Conservation (phyloP, 2,329 filamentous ascomycete genomes). For the Fusarium mexicanum region DNA sequence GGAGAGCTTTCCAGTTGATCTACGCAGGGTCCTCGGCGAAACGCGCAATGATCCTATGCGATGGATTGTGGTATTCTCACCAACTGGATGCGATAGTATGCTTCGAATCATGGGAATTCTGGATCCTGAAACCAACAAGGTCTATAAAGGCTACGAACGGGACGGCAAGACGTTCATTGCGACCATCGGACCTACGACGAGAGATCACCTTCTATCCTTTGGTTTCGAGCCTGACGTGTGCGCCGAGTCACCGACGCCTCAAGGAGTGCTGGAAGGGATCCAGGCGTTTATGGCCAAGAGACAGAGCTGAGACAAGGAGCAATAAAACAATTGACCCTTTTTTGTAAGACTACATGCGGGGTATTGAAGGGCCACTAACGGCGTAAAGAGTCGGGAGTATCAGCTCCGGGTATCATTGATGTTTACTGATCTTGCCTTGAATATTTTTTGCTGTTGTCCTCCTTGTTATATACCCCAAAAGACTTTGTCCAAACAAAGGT, state of each 20-base stretch:
- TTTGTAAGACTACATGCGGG: background rate
- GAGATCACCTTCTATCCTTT: slow-evolving; percentile 76
- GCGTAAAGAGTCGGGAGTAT: slow-evolving; percentile 36
- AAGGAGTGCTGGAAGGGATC: slow-evolving; percentile 79
- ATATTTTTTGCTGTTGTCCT: slow-evolving; percentile 5
- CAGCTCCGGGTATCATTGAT: slow-evolving; percentile 45
- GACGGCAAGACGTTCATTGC: slow-evolving; percentile 71
- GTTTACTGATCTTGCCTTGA: slow-evolving; percentile 25
- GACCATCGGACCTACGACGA: slow-evolving; percentile 94
- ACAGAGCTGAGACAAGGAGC: slow-evolving; percentile 11
- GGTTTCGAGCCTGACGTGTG: slow-evolving; percentile 80
- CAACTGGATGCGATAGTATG: slow-evolving; percentile 71
- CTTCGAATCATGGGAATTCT: slow-evolving; percentile 63
- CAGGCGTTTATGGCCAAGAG: slow-evolving; percentile 42
- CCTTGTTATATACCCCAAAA: slow-evolving; percentile 17
- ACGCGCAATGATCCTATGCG: slow-evolving; percentile 56
- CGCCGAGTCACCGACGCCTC: slow-evolving; percentile 81
- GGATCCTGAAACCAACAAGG: slow-evolving; percentile 57
- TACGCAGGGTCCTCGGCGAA: slow-evolving; percentile 61
- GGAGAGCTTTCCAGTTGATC: slow-evolving; percentile 77
- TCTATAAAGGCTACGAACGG: slow-evolving; percentile 38
- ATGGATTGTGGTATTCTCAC: slow-evolving; percentile 82
- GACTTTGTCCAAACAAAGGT: background rate
- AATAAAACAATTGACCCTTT: background rate
- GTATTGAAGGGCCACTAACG: background rate